These are phyloP conservation scores for Saccharum officinarum DNA, from an alignment of 176 grass and related monocot genomes.

Conservation along the genomic window DNA sequence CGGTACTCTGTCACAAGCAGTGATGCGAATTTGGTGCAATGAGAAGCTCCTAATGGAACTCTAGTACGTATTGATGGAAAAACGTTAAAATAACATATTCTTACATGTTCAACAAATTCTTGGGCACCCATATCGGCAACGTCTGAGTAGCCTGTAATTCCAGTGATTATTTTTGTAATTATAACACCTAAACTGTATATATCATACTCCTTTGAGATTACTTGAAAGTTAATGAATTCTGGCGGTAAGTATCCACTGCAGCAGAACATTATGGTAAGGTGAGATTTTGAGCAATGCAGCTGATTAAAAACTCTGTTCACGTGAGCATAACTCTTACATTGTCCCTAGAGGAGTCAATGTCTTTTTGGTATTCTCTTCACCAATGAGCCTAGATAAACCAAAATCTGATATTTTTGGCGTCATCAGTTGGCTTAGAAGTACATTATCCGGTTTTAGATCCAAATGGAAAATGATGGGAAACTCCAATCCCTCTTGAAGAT, in stretches of 20 bases:
- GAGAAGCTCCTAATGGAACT: too few species aligned
- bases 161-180: neutral
- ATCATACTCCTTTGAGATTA: neutral
- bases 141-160: neutral
- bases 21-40: too few species aligned
- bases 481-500: neutral
- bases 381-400: neutral
- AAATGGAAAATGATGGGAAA: neutral
- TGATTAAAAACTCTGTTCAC: neutral
- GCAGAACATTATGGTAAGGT: neutral
- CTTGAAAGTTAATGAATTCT: neutral
- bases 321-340: neutral
- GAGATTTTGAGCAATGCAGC: too few species aligned
- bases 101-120: neutral
- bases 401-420: neutral
- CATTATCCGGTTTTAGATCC: neutral
- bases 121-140: neutral
- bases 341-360: neutral
- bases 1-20: too few species aligned
- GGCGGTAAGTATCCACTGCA: neutral
- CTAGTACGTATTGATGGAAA: neutral
- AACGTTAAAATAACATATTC: neutral
- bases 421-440: neutral
- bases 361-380: neutral
- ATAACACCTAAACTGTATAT: neutral